A percentile compares a stretch with the other conserved stretches of the same genome.
Conservation (phyloP, 345 rosid species). For the Citrus hindsii region DNA sequence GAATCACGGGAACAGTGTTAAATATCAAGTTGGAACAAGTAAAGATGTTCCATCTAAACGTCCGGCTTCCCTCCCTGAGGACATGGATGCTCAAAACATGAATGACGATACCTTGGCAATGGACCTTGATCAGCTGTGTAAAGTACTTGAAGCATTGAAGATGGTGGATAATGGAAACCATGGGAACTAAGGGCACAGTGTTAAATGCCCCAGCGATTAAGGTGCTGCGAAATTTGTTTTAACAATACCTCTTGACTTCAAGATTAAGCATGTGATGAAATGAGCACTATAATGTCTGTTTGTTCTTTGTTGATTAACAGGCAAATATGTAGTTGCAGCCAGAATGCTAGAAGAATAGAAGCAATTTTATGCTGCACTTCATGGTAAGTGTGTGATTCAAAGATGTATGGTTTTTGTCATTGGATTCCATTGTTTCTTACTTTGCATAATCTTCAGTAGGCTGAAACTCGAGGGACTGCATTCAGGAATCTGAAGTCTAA, state of each 20-base stretch:
- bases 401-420: no score
- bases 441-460: no score
- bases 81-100: not conserved
- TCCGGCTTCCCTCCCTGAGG: not conserved
- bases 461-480: no score
- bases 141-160: not conserved
- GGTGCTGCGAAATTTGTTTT: not conserved
- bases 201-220: not conserved
- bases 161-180: no score
- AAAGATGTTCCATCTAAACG: not conserved
- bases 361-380: no score
- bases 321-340: not conserved
- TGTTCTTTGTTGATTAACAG: not conserved
- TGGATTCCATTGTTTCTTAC: no score
- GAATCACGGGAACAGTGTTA: not conserved
- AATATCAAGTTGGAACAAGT: no score
- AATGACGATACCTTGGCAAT: not conserved
- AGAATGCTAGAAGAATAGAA: no score
- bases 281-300: not conserved
- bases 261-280: not conserved
- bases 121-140: not conserved
- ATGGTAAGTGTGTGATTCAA: no score
- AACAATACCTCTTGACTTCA: not conserved
- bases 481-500: no score
- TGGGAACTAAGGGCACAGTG: not conserved